Conservation (phyloP, 2,329 filamentous ascomycete genomes). For the Penicillium concentricum region DNA sequence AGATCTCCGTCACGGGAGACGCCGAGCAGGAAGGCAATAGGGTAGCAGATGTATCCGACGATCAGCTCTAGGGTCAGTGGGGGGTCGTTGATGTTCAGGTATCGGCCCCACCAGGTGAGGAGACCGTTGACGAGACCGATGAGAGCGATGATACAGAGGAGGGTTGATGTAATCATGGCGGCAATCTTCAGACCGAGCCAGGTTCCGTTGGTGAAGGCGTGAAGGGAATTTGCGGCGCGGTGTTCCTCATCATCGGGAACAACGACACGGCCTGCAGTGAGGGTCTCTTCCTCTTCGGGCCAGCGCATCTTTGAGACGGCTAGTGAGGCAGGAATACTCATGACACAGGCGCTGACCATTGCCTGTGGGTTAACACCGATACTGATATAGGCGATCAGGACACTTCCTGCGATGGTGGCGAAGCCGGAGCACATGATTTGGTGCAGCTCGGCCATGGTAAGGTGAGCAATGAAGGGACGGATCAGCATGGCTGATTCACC, state of each 20-base stretch:
- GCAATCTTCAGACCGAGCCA: constrained; percentile 86
- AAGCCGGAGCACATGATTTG: constrained; percentile 92
- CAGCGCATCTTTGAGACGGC: constrained; percentile 87
- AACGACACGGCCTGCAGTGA: constrained; percentile 78
- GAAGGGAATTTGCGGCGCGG: constrained; percentile 73
- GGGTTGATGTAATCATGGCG: constrained; percentile 73
- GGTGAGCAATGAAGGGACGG: constrained; percentile 77
- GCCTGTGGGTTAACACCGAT: constrained; percentile 83
- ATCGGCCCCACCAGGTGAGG: constrained; percentile 79
- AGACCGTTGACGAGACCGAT: constrained; percentile 73
- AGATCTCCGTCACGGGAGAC: constrained; percentile 65
- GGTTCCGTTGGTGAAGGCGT: constrained; percentile 80
- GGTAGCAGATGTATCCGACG: constrained; percentile 74
- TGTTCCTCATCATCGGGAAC: constrained; percentile 74
- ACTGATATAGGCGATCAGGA: constrained; percentile 79
- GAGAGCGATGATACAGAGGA: constrained; percentile 81
- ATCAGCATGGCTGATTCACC: constrained; percentile 93
- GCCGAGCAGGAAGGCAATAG: constrained; percentile 76
- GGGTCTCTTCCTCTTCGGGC: constrained; percentile 81
- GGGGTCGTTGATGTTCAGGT: constrained; percentile 69
- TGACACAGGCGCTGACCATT: constrained; percentile 86
- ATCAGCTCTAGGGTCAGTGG: constrained; percentile 73
- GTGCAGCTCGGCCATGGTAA: constrained; percentile 85
- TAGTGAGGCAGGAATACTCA: constrained; percentile 90
- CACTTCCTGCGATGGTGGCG: constrained; percentile 85